These are phyloP conservation scores for Fusarium sp. DNA, from an alignment of 2,329 filamentous ascomycete genomes.

Conservation along the genomic window DNA sequence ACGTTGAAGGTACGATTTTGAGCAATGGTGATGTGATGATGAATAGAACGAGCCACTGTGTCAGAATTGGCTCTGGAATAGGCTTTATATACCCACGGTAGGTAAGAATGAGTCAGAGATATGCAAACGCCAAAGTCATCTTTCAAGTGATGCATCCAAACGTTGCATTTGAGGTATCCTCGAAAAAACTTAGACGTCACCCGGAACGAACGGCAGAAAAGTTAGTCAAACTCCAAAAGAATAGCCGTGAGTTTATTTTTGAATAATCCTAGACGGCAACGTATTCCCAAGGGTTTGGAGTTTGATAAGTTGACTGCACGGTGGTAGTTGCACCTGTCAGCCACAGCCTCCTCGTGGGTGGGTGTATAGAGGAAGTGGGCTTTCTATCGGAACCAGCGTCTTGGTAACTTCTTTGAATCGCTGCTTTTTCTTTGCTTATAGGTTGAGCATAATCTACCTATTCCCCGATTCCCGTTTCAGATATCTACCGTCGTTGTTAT, in stretches of 20 bases:
- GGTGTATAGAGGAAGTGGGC: too few species aligned
- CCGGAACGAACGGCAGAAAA: not conserved
- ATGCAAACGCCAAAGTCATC: not conserved
- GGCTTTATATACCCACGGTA: not conserved
- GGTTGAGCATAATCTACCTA: too few species aligned
- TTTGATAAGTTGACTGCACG: not conserved
- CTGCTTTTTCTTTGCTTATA: too few species aligned
- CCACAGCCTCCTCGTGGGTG: too few species aligned
- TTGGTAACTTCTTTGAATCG: too few species aligned
- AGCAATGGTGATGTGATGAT: not conserved
- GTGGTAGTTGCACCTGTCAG: too few species aligned
- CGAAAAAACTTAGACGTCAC: not conserved
- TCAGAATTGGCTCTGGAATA: not conserved
- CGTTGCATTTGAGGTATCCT: not conserved
- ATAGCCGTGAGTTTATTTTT: not conserved
- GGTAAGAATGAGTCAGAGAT: not conserved
- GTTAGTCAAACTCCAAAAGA: not conserved
- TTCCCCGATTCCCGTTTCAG: too few species aligned
- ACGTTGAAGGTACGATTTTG: not conserved
- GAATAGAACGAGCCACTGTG: not conserved
- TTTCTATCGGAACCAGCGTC: too few species aligned
- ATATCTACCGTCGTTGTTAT: too few species aligned
- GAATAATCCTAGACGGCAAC: too few species aligned
- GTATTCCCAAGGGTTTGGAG: too few species aligned
- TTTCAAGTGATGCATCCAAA: not conserved